Conservation (phyloP, 352 stramenopile species). For the Phytopythium ostracodes region DNA sequence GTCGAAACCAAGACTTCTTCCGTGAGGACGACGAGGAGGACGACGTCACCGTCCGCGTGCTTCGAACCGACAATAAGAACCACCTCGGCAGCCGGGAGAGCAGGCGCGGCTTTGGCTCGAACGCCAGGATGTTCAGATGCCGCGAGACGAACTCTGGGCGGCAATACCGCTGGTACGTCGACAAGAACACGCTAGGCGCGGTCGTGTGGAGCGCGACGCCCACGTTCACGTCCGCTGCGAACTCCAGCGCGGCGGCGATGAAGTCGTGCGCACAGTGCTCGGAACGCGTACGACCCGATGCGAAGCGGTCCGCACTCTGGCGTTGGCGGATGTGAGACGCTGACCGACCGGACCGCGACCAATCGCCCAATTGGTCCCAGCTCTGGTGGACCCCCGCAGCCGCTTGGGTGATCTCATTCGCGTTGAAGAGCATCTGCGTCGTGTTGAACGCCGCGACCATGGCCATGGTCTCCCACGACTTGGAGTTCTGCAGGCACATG, state of each 20-base stretch:
- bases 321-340: background rate
- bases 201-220: slow-evolving; percentile 18
- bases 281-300: background rate
- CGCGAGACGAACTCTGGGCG: background rate
- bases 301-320: background rate
- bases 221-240: slow-evolving; percentile 14
- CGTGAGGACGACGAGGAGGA: background rate
- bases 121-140: background rate
- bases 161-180: slow-evolving; percentile 23
- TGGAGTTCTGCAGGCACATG: slow-evolving; percentile 36
- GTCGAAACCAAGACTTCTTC: background rate
- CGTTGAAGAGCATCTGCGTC: slow-evolving; percentile 28
- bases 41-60: background rate
- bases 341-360: background rate
- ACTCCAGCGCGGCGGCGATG: background rate
- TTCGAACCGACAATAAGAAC: background rate
- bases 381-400: slow-evolving; percentile 5
- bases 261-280: background rate
- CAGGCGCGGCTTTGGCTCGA: background rate
- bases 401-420: slow-evolving; percentile 13
- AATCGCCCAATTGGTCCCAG: slow-evolving; percentile 3
- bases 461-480: slow-evolving; percentile 23
- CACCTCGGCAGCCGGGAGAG: no score
- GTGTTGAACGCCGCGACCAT: slow-evolving; percentile 24
- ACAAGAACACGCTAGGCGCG: slow-evolving; percentile 16